Evolutionary conservation across 192 early-diverging fungal genomes (phyloP).

Genomic region (Radiomyces spectabilis): DNA sequence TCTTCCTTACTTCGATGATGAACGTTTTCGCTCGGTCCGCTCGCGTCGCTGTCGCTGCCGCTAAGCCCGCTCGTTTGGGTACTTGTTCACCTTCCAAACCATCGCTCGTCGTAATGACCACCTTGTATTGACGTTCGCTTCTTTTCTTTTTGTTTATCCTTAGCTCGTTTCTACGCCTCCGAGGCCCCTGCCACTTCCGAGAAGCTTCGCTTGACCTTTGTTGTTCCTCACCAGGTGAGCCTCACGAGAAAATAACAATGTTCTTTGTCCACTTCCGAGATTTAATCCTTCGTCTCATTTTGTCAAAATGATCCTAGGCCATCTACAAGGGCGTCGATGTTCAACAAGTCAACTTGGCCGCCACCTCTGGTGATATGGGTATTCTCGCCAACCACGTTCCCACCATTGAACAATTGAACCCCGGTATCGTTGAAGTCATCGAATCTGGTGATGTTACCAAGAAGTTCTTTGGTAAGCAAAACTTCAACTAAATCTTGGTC

Average conservation of each 20-base stretch:
- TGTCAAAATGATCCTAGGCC: too few species aligned
- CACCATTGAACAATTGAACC: slow-evolving; percentile 92
- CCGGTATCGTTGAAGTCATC: slow-evolving; percentile 81
- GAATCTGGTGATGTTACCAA: slow-evolving; percentile 60
- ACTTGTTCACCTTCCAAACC: slow-evolving; percentile 1
- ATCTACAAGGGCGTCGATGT: slow-evolving; percentile 67
- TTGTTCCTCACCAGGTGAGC: slow-evolving; percentile 77
- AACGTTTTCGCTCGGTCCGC: slow-evolving; percentile 45
- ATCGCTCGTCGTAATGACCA: neutral
- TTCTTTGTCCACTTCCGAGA: too few species aligned
- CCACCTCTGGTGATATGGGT: slow-evolving; percentile 94
- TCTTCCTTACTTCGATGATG: slow-evolving; percentile 25
- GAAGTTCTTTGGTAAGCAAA: slow-evolving; percentile 83
- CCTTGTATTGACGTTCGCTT: neutral
- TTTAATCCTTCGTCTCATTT: too few species aligned
- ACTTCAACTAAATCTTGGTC: too few species aligned
- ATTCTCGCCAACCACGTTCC: slow-evolving; percentile 96
- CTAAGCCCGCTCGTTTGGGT: slow-evolving; percentile 43
- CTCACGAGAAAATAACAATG: slow-evolving; percentile 3
- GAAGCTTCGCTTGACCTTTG: slow-evolving; percentile 85
- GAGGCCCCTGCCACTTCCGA: slow-evolving; percentile 61
- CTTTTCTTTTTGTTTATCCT: too few species aligned
- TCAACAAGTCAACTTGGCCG: slow-evolving; percentile 89
- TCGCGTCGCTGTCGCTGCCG: slow-evolving; percentile 23
- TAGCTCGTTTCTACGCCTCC: slow-evolving; percentile 74